Evolutionary conservation across 2,329 filamentous ascomycete species (phyloP).

Genomic region (Diaporthe citrichinensis): DNA sequence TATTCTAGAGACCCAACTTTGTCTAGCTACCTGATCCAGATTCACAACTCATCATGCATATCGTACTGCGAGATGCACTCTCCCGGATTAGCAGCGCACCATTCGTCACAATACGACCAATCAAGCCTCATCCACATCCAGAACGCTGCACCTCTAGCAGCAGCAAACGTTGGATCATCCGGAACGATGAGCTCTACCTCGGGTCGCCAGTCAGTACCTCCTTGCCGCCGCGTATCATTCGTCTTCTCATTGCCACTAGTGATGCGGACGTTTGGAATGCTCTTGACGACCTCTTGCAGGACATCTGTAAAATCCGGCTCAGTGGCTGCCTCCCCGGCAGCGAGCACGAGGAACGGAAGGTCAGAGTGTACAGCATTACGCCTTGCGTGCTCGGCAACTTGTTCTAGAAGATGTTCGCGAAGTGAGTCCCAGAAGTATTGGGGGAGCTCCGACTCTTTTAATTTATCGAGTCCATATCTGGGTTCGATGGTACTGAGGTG

Average conservation of each 20-base stretch:
- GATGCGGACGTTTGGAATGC: not conserved
- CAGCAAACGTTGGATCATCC: slow-evolving; percentile 4
- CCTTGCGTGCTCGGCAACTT: not conserved
- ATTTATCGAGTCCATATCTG: not conserved
- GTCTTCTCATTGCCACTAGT: not conserved
- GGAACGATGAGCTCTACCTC: not conserved
- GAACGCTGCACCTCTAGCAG: slow-evolving; percentile 9
- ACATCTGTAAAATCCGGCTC: not conserved
- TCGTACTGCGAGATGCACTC: not conserved
- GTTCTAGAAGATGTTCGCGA: not conserved
- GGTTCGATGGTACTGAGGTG: not conserved
- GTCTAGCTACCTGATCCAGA: not conserved
- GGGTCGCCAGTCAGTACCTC: not conserved
- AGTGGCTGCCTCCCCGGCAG: not conserved
- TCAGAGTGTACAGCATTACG: not conserved
- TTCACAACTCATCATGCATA: not conserved
- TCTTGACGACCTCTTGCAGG: not conserved
- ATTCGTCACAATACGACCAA: not conserved
- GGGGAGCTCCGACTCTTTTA: not conserved
- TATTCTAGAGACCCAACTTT: not conserved
- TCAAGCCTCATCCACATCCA: slow-evolving; percentile 4
- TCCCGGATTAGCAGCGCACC: not conserved
- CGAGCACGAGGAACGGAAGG: not conserved
- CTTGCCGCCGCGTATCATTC: not conserved
- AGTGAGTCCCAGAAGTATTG: not conserved